phyloP scores from a whole-genome alignment of 73 alveolate species.

The Paramecium pentaurelia region DNA sequence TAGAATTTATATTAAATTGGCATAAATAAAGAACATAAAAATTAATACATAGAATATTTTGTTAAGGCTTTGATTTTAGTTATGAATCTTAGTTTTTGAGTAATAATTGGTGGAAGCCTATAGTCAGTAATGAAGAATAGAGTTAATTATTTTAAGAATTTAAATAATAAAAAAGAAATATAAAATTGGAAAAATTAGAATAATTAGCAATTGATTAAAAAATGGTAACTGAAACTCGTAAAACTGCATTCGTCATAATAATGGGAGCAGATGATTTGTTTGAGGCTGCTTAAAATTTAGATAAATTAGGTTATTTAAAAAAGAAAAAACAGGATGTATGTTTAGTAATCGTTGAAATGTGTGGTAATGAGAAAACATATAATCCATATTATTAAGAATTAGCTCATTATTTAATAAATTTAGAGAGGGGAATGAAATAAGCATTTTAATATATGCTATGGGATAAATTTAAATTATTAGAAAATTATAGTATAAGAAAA shows the following conservation, averaged over 20 bases:
- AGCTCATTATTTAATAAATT: neutral
- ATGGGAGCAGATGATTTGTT: constrained; percentile 47
- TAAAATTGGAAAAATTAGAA: neutral
- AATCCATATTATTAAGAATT: constrained; percentile 23
- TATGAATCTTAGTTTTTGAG: neutral
- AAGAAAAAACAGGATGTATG: constrained; percentile 24
- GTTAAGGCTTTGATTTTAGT: neutral
- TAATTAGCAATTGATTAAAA: constrained; percentile 21
- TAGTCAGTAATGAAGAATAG: neutral
- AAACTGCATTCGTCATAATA: neutral
- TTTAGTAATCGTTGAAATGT: neutral
- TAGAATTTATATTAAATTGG: constrained; percentile 35
- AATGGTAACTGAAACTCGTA: constrained; percentile 41
- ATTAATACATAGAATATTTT: neutral
- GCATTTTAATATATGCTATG: neutral
- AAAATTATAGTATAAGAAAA: neutral
- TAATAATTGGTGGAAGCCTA: constrained; percentile 35
- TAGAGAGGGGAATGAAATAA: neutral
- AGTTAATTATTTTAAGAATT: constrained; percentile 15
- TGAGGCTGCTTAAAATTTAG: constrained; percentile 22
- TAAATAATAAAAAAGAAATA: neutral
- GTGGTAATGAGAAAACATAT: constrained; percentile 33
- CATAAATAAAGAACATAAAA: neutral
- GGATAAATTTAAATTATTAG: constrained; percentile 37
- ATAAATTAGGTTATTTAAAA: constrained; percentile 1